Percentiles rank a stretch among this genome's conserved stretches.
Conservation (phyloP, 352 stramenopile species). For the Pythium periplocum region DNA sequence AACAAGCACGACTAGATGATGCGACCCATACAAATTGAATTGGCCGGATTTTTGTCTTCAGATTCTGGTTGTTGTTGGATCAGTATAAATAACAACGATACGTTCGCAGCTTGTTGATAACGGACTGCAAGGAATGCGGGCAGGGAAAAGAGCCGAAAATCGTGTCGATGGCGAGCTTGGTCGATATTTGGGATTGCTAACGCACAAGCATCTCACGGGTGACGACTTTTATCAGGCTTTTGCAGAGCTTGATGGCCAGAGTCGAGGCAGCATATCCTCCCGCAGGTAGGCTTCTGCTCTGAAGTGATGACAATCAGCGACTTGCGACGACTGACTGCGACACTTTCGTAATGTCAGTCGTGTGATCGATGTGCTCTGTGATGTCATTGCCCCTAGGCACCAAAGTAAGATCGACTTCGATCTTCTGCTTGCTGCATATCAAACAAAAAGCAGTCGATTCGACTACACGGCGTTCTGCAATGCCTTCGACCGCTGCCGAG, state of each 20-base stretch:
- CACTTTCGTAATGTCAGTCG: slow-evolving; percentile 1
- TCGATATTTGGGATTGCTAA: slow-evolving; percentile 1
- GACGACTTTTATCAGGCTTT: slow-evolving; percentile 15
- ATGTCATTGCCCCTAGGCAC: slow-evolving; percentile 8
- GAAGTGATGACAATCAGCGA: too few relatives aligned
- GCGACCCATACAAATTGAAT: too few relatives aligned
- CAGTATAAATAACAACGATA: too few relatives aligned
- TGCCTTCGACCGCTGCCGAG: slow-evolving; percentile 5
- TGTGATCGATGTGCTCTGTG: slow-evolving; percentile 9
- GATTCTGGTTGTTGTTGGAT: too few relatives aligned
- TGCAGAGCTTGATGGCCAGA: slow-evolving; percentile 8
- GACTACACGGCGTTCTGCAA: slow-evolving; percentile 16
- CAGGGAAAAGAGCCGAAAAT: too few relatives aligned
- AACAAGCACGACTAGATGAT: slow-evolving; percentile 41
- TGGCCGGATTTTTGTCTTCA: too few relatives aligned
- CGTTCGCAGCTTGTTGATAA: too few relatives aligned
- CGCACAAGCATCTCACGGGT: slow-evolving; percentile 4
- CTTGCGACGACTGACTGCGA: too few relatives aligned
- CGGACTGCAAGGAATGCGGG: too few relatives aligned
- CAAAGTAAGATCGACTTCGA: slow-evolving; percentile 17
- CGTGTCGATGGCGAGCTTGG: neutral
- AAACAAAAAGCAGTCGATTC: slow-evolving; percentile 5
- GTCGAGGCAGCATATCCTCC: slow-evolving; percentile 9
- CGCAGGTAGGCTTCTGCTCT: slow-evolving; percentile 6
- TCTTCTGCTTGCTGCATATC: slow-evolving; percentile 6